phyloP scores from a whole-genome alignment of 2,329 filamentous ascomycete species.

The Bimuria novae-zelandiae region DNA sequence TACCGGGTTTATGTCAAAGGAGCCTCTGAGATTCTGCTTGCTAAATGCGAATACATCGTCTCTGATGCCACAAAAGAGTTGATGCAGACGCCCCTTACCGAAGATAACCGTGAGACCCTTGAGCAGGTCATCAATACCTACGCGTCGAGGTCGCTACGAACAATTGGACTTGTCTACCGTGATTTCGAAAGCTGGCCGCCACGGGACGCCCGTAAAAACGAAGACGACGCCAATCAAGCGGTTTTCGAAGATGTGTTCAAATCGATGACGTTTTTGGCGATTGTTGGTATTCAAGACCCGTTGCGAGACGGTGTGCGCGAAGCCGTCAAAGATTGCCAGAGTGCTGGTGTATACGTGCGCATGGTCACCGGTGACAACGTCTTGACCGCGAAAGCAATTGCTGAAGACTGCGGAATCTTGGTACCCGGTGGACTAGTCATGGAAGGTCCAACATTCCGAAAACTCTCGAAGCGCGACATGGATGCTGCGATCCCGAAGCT shows the following conservation, averaged over 20 bases:
- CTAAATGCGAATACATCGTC: conserved; percentile 57
- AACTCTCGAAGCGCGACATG: conserved; percentile 65
- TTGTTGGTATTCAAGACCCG: conserved; percentile 83
- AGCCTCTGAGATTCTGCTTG: conserved; percentile 57
- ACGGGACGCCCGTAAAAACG: conserved; percentile 59
- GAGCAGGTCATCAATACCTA: conserved; percentile 75
- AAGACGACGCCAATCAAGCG: conserved; percentile 66
- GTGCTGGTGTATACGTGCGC: conserved; percentile 76
- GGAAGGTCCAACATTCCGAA: conserved; percentile 79
- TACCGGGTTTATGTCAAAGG: conserved; percentile 63
- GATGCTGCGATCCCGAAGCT: conserved; percentile 64
- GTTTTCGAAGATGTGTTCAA: conserved; percentile 71
- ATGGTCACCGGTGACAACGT: conserved; percentile 89
- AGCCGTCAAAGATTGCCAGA: conserved; percentile 73
- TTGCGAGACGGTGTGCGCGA: conserved; percentile 75
- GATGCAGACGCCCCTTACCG: conserved; percentile 57
- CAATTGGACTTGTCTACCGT: conserved; percentile 81
- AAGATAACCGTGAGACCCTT: conserved; percentile 63
- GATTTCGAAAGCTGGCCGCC: conserved; percentile 87
- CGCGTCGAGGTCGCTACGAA: conserved; percentile 78
- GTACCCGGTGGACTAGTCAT: conserved; percentile 72
- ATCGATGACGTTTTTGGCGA: conserved; percentile 72
- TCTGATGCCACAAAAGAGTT: conserved; percentile 64
- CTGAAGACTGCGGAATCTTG: conserved; percentile 76
- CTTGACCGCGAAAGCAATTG: conserved; percentile 77